These are phyloP conservation scores for Huiozyma sinensis DNA, from an alignment of 805 yeast species.

Conservation along the genomic window DNA sequence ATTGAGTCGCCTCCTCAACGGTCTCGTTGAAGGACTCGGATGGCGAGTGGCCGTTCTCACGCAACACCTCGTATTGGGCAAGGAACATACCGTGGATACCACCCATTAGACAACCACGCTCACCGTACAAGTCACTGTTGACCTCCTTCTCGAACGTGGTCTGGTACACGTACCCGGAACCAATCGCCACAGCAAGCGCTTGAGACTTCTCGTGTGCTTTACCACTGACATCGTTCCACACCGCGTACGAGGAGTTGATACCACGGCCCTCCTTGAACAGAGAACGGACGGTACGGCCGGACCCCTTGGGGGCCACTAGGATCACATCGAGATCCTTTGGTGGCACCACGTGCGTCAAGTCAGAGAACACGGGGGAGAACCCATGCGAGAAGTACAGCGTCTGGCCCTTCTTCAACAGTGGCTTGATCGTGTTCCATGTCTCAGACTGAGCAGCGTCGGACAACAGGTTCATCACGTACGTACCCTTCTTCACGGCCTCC, in stretches of 20 bases:
- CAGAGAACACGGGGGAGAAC: constrained; percentile 98
- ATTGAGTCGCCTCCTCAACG: constrained; percentile 99
- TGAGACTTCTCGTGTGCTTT: constrained; percentile 98
- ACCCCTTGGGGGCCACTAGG: constrained; percentile 99
- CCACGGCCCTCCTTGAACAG: constrained; percentile 99
- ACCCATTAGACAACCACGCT: constrained; percentile 99
- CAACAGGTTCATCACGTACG: constrained; percentile 92
- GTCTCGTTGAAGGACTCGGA: constrained; percentile 99
- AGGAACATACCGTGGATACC: constrained; percentile 99
- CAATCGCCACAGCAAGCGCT: constrained; percentile 97
- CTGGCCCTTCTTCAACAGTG: constrained; percentile 91
- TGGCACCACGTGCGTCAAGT: constrained; percentile 90
- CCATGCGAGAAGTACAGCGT: constrained; percentile 99
- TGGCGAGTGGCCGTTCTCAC: constrained; percentile 99
- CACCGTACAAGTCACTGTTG: constrained; percentile 98
- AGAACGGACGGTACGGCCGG: constrained; percentile 99
- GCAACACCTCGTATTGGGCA: constrained; percentile 98
- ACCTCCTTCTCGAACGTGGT: constrained; percentile 99
- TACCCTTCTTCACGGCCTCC: constrained; percentile 89
- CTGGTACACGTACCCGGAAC: constrained; percentile 99
- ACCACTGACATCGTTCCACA: constrained; percentile 98
- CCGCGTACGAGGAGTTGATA: constrained; percentile 98
- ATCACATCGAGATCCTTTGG: constrained; percentile 93
- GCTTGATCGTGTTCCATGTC: constrained; percentile 84
- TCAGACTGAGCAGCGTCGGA: constrained; percentile 99